Base-by-base conservation (phyloP, 306 rosid genomes). In the Arachis hypogaea region DNA sequence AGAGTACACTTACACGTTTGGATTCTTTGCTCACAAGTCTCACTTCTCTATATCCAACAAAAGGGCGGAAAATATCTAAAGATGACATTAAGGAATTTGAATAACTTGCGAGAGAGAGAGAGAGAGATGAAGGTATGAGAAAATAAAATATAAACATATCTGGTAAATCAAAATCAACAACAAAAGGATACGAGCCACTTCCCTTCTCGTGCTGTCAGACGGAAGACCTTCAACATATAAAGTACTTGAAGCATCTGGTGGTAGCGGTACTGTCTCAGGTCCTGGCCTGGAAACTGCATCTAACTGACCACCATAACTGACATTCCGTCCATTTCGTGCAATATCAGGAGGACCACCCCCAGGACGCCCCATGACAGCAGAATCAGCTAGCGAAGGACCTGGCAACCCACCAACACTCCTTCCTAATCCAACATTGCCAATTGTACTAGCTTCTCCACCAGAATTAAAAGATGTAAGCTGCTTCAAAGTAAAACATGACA, bases 141-240 rank as follows among this genome's bases (percentile, higher is more conserved):
- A 59, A 47, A 45, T 30, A 74, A 80, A 6, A 76, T 66, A 14
- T 57, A 50, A 36, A 55, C 36, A 69, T 61, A 30, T 79, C 63
- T 4, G 3, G 38, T 2, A 33, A 33, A 33, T 16, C 63, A 62
- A 44, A 40, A 46, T 10, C 11, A 46, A n/a, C 58, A 52, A 66
- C 54, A 22, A 71, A 90, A 90, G 89, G 98, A 92, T 89, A 92
- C 92, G 91, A 16, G 98, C 90, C 75, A 92, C 98, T 83, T 92
- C 98, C 75, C 98, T 83, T 81, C 74, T 86, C 4, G 92, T 76
- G 86, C 92, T 77, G 82, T 92, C 96, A 60, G 93, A 63, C 57
- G 96, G 97, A 76, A 89, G 97, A 45, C 97, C 96, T 87, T 92
- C 96, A 83, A 89, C 91, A 81, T 92, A 92, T 68, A 92, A 83